These are phyloP conservation scores for Candida caryicola DNA, from an alignment of 805 yeast species.

Conservation along the genomic window DNA sequence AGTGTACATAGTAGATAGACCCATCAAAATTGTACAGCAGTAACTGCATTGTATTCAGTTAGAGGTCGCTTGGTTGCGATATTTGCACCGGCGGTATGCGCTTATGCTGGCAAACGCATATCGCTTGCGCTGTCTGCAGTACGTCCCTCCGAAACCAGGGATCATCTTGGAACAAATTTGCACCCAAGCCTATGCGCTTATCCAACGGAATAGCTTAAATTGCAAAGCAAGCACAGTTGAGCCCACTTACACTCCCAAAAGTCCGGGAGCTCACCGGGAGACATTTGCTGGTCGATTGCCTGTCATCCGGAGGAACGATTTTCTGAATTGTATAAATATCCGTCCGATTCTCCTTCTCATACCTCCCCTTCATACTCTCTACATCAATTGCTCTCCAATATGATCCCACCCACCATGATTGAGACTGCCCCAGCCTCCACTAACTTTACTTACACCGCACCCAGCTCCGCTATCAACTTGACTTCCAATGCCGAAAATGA, in stretches of 20 bases:
- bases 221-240: background rate
- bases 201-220: background rate
- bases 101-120: background rate
- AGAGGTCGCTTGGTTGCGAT: background rate
- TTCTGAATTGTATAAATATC: background rate
- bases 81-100: background rate
- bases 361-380: background rate
- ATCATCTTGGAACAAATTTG: background rate
- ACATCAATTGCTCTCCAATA: constrained; percentile 6
- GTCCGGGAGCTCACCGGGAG: background rate
- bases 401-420: constrained; percentile 36
- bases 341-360: background rate
- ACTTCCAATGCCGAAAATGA: constrained; percentile 21
- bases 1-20: too few relatives aligned
- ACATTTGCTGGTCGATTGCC: background rate
- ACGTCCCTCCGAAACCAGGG: background rate
- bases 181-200: constrained; percentile 9
- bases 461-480: constrained; percentile 8
- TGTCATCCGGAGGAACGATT: too few relatives aligned
- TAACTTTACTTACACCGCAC: background rate
- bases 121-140: background rate
- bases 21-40: too few relatives aligned
- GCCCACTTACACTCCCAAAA: background rate
- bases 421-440: constrained; percentile 20
- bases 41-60: background rate